Percentiles rank a stretch among this genome's conserved stretches.
Evolutionary conservation across 768 basidiomycete genomes (phyloP).

Genomic region (Suillus alpinus): DNA sequence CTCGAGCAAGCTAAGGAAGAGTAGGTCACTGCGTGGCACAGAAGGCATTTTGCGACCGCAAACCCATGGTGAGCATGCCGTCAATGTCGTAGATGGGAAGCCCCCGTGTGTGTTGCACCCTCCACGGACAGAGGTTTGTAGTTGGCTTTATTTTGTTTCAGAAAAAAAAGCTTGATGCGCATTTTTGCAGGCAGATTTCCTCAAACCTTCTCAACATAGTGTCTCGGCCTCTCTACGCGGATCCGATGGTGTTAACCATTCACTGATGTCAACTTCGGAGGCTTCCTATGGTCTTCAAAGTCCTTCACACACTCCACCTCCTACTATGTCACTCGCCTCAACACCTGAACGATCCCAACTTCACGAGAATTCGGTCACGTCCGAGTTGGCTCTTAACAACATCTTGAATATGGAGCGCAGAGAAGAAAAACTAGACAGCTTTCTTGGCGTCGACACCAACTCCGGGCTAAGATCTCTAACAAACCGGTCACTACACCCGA

Average conservation of each 20-base stretch:
- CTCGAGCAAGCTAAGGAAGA: slow-evolving; percentile 21
- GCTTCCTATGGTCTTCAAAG: background rate
- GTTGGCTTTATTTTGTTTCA: background rate
- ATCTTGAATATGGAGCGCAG: background rate
- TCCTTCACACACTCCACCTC: background rate
- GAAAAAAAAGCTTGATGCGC: slow-evolving; percentile 9
- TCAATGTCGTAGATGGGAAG: background rate
- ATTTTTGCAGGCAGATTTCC: background rate
- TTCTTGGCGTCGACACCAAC: background rate
- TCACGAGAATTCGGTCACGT: background rate
- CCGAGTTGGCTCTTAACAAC: background rate
- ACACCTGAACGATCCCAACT: background rate
- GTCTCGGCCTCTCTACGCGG: background rate
- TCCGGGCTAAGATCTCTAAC: background rate
- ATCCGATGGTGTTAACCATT: background rate
- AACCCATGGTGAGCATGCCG: background rate
- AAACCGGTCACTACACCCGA: background rate
- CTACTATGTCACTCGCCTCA: background rate
- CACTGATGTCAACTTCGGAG: background rate
- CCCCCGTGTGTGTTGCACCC: background rate
- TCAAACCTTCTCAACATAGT: background rate
- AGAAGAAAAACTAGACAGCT: background rate
- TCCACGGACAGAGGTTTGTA: background rate
- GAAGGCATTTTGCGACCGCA: background rate
- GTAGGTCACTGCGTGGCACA: slow-evolving; percentile 26